Evolutionary conservation across 2,329 filamentous ascomycete species (phyloP), one percentile per base, ranked within the genome.

Genomic region (Leptographium lundbergii): DNA sequence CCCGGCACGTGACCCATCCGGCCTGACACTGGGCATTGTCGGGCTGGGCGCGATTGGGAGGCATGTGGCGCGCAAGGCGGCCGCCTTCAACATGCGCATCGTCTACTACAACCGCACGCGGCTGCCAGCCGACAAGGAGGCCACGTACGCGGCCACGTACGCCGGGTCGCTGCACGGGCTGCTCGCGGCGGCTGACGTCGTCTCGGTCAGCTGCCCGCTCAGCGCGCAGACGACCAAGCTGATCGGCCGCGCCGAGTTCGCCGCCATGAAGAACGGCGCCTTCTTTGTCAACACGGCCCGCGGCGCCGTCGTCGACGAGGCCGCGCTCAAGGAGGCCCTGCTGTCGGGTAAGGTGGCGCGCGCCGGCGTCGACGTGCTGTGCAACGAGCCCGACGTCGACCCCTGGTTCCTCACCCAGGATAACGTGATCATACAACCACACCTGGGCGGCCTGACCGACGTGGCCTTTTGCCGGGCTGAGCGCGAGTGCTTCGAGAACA

Each of bases 341-440:
- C 7, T 42, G 48, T 59, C 58, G 11, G 58, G 58, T 11, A 59
- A 59, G 47, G 48, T 82, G 14, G 75, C 74, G 2, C 74, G 59
- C 39, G 57, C 59, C 48, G 50, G 57, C 13, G 54, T 61, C 17
- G 60, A 59, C 61, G 61, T 59, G 24, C 7, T 59, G 19, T 57
- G 55, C 27, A 48, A 73, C 55, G 68, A 76, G 66, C 71, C 82
- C 6, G 77, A 77, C 67, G 78, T 78, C 81, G 82, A 92, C 65
- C 74, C 77, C 63, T 82, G 81, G 71, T 76, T 82, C 36, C 45
- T 59, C 14, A 1, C n/a, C 11, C 39, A 45, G 19, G 54, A 60
- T 39, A 59, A 59, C 1, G 51, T 57, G 4, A 14, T 59, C 11
- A 22, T 54, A 14, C 57, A 59, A 47, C 60, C 60, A 25, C 68